Evolutionary conservation across 2,329 filamentous ascomycete genomes (phyloP).

Genomic region (Colletotrichum orchidophilum): DNA sequence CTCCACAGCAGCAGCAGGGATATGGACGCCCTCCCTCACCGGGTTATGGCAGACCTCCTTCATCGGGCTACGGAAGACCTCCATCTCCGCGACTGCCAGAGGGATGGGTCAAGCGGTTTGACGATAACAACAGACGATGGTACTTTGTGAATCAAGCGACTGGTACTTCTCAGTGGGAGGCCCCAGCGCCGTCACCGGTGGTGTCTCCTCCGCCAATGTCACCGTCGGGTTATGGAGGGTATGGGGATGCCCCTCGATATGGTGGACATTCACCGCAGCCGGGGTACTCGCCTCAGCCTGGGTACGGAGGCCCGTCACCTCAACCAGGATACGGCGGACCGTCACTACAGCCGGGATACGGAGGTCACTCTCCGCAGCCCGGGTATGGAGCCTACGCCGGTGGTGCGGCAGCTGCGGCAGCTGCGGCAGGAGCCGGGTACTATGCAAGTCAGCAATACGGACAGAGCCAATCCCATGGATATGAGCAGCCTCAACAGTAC

Average conservation of each 20-base stretch:
- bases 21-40: not conserved
- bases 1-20: conserved; percentile 31
- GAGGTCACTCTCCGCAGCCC: conserved; percentile 27
- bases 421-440: conserved; percentile 22
- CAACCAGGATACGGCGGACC: conserved; percentile 32
- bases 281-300: conserved; percentile 24
- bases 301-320: conserved; percentile 25
- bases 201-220: conserved; percentile 22
- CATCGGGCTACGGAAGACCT: conserved; percentile 34
- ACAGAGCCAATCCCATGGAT: conserved; percentile 9
- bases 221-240: conserved; percentile 31
- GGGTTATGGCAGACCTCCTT: conserved; percentile 25
- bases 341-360: conserved; percentile 31
- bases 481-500: conserved; percentile 8
- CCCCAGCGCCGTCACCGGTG: conserved; percentile 36
- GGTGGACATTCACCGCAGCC: conserved; percentile 29
- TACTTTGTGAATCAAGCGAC: conserved; percentile 67
- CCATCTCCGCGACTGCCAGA: conserved; percentile 53
- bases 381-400: conserved; percentile 34
- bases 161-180: conserved; percentile 66
- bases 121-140: conserved; percentile 62
- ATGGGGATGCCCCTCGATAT: conserved; percentile 24
- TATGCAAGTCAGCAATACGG: conserved; percentile 19
- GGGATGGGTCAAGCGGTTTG: conserved; percentile 66
- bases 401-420: conserved; percentile 27